Evolutionary conservation across 306 rosid genomes (phyloP), one percentile per base, ranked within the genome.

Genomic region (Trifolium repens): DNA sequence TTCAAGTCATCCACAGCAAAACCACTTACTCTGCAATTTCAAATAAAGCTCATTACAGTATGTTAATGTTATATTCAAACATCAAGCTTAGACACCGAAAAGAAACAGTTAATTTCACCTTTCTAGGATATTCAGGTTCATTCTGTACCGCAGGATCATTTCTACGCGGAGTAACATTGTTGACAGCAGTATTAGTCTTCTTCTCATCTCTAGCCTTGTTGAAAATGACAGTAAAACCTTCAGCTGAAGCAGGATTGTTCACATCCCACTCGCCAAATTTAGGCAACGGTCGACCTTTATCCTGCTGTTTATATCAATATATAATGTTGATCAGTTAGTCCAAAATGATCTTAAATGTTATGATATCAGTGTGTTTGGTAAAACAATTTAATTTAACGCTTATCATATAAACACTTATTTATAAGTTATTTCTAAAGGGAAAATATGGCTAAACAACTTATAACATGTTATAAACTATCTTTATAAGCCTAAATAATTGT

Each of bases 251-350:
- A 9, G 98, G 98, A 71, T 90, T 85, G 49, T 87, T 90, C 46
- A 93, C 98, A 83, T 89, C 96, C 98, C 98, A 93, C 80, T 90
- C 94, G 2, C 98, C 98, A 67, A 93, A 93, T 80, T 91, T 91
- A 1, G 98, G 98, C 79, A 93, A 71, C 64, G 93, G 80, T 27
- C 86, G 79, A 63, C 89, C 91, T 69, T 62, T 85, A 30, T 88
- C 91, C 84, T 89, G 88, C 91, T 91, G 81, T 9, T 67, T 10
- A 34, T 5, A 8, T 70, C 11, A 67, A 53, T 4, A 53, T 4
- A 30, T 11, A 71, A 26, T 13, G 7, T 24, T 32, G 1, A 37
- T 43, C 46, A 75, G 10, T 66, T 39, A 77, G 54, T 47, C 5
- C 66, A 73, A 8, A 2, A 16, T 5, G 16, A 47, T 14, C 42